Evolutionary conservation across 1,139 yeast genomes (phyloP), one percentile per base, ranked within the genome.

Genomic region (Petasospora fabianii): DNA sequence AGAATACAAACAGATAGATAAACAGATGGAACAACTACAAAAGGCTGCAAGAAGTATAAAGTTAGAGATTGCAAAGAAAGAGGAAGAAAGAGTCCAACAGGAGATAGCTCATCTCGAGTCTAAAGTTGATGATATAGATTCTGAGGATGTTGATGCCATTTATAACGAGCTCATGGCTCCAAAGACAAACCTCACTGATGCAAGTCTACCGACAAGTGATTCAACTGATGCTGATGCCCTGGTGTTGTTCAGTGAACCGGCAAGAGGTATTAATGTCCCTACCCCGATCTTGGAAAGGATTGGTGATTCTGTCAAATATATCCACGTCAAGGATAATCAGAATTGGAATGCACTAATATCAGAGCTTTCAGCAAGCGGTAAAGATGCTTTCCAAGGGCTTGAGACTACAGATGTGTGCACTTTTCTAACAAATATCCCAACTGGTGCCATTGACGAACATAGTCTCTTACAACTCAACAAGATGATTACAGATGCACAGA

Each of bases 301-400:
- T 5, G 77, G 78, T 0, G 67, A 73, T 27, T 61, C 79, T 0
- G 60, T 76, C 3, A 66, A 68, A 19, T 66, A 63, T 46, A 64
- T 79, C 32, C 67, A 75, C 3, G 50, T 59, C 2, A 65, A 71
- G 28, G 66, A 67, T 31, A 58, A 65, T 32, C 77, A 73, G 43
- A 67, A 79, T 51, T 83, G 90, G 88, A 60, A 64, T 14, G 59
- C 71, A 24, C 72, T 81, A 3, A 55, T 83, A 5, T 57, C 65
- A 3, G 73, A 70, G 34, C 55, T 83, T 16, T 47, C 51, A 7
- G 53, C 63, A 5, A 47, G 12, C 6, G 13, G 26, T 11, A 12
- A 11, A 6, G 26, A n/a, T n/a, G n/a, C n/a, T n/a, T n/a, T n/a
- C 53, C 7, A 68, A 68, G 1, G 77, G 79, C 0, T 63, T 81